phyloP scores from a whole-genome alignment of 345 rosid genomes.

The Microthlaspi erraticum region DNA sequence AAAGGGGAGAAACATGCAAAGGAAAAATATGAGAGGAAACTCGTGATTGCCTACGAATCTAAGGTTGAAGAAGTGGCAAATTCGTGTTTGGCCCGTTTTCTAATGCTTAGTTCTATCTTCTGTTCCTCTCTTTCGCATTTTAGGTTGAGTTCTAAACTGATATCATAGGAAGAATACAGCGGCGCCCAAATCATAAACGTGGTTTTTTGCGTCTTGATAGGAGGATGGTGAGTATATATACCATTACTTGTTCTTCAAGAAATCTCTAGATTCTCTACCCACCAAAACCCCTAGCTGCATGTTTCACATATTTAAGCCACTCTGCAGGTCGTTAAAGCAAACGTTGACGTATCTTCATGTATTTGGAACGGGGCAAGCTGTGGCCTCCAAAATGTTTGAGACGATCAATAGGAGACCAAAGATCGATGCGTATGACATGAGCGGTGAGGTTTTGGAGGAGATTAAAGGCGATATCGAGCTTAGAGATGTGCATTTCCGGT shows the following conservation, averaged over 20 bases:
- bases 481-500: slow-evolving; percentile 49
- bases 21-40: slow-evolving; percentile 60
- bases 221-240: slow-evolving; percentile 76
- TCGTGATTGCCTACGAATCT: slow-evolving; percentile 63
- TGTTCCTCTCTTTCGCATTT: slow-evolving; percentile 61
- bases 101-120: no score
- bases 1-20: slow-evolving; percentile 80
- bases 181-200: slow-evolving; percentile 79
- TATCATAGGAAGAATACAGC: slow-evolving; percentile 63
- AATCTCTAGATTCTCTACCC: no score
- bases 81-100: slow-evolving; percentile 50
- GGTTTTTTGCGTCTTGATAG: slow-evolving; percentile 67
- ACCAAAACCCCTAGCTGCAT: no score
- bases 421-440: slow-evolving; percentile 54
- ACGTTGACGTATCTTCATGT: slow-evolving; percentile 71
- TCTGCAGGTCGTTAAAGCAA: slow-evolving; percentile 82
- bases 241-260: no score
- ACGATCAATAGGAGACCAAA: slow-evolving; percentile 52
- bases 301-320: no score
- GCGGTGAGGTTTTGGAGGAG: slow-evolving; percentile 47
- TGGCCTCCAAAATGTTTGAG: slow-evolving; percentile 69
- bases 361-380: slow-evolving; percentile 78
- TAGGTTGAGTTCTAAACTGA: slow-evolving; percentile 78
- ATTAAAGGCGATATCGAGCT: slow-evolving; percentile 56
- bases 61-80: slow-evolving; percentile 58